Percentiles rank a stretch among this genome's conserved stretches.
Evolutionary conservation across 805 yeast genomes (phyloP).

Genomic region (Cyberlindnera subsufficiens): DNA sequence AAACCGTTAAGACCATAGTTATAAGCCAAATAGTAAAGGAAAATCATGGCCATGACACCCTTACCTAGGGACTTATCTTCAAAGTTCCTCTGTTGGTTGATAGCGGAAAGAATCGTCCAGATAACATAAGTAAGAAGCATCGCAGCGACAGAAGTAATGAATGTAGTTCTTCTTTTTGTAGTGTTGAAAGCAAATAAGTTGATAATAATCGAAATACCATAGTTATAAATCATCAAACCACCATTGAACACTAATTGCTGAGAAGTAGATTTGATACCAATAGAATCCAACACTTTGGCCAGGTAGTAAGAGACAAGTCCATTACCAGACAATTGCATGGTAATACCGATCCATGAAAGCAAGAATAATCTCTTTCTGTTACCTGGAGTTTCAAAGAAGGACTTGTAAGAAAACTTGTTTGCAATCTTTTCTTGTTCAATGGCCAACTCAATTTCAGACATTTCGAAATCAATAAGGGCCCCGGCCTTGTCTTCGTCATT

Average conservation of each 20-base stretch:
- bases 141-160: conserved; percentile 28
- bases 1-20: conserved; percentile 39
- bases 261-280: conserved; percentile 44
- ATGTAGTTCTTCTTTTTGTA: conserved; percentile 32
- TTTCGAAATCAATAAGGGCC: conserved; percentile 31
- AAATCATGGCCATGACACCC: conserved; percentile 47
- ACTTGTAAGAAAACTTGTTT: conserved; percentile 28
- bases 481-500: conserved; percentile 21
- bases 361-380: conserved; percentile 37
- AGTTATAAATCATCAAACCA: conserved; percentile 42
- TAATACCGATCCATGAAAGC: conserved; percentile 25
- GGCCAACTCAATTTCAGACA: conserved; percentile 34
- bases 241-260: conserved; percentile 46
- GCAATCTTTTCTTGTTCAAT: conserved; percentile 34
- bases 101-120: conserved; percentile 43
- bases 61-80: conserved; percentile 34
- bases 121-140: conserved; percentile 35
- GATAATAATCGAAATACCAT: conserved; percentile 27
- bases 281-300: conserved; percentile 42
- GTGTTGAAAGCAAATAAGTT: conserved; percentile 25
- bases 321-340: conserved; percentile 45
- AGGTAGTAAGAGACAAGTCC: conserved; percentile 48
- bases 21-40: conserved; percentile 38
- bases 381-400: conserved; percentile 31
- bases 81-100: conserved; percentile 36